Conservation (phyloP, 169 alveolate genomes). For the Plasmodium falciparum region DNA sequence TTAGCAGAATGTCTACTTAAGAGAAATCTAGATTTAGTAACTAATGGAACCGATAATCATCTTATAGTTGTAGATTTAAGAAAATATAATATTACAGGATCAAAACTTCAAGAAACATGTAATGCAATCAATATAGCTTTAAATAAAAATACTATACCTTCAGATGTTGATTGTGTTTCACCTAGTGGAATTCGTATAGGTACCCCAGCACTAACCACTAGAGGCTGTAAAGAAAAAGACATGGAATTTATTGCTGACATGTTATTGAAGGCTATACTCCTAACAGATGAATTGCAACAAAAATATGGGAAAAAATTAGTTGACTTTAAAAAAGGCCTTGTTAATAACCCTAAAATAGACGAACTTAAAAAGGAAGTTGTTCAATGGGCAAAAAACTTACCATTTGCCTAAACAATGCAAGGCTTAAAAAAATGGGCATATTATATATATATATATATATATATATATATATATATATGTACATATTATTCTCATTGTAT, state of each 20-base stretch:
- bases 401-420: conserved; percentile 45
- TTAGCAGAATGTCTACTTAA: conserved; percentile 86
- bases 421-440: not conserved
- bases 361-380: conserved; percentile 78
- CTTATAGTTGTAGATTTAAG: conserved; percentile 90
- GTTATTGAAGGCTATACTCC: conserved; percentile 79
- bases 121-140: conserved; percentile 88
- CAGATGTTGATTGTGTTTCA: conserved; percentile 88
- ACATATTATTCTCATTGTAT: too few species aligned
- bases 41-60: conserved; percentile 97
- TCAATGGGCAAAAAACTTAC: conserved; percentile 80
- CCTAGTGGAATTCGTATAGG: conserved; percentile 96
- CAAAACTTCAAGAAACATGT: conserved; percentile 89
- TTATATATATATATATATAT: too few species aligned
- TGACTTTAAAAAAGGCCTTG: conserved; percentile 80
- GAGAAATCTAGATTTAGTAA: conserved; percentile 83
- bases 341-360: conserved; percentile 47
- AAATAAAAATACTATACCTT: conserved; percentile 91
- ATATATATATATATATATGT: too few species aligned
- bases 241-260: conserved; percentile 85
- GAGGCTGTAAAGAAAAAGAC: conserved; percentile 93
- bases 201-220: conserved; percentile 95
- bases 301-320: conserved; percentile 78
- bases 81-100: conserved; percentile 90
- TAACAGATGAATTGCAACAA: conserved; percentile 80